These are phyloP conservation scores for Phytophthora constricta DNA, from an alignment of 352 stramenopile species.

Conservation along the genomic window DNA sequence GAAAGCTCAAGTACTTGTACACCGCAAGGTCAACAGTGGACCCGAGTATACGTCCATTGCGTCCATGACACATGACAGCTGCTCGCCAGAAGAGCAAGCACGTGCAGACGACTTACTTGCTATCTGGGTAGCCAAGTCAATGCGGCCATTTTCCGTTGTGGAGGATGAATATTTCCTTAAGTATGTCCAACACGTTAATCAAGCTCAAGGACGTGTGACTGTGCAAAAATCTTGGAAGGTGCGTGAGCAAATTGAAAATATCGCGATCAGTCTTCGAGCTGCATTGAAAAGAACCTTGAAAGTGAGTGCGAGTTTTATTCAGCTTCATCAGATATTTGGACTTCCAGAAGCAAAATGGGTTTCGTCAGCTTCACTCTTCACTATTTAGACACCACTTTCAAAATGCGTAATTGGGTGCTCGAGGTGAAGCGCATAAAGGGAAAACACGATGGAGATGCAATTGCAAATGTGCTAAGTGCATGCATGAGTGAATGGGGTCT, in stretches of 20 bases:
- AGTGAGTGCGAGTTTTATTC: conserved; percentile 9
- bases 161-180: conserved; percentile 10
- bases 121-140: background rate
- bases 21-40: background rate
- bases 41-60: background rate
- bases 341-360: conserved; percentile 1
- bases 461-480: background rate
- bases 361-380: conserved; percentile 13
- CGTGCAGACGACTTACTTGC: background rate
- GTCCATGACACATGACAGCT: background rate
- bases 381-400: background rate
- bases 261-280: background rate
- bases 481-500: conserved; percentile 1
- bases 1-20: background rate
- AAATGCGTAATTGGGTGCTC: conserved; percentile 7
- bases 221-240: background rate
- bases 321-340: conserved; percentile 13
- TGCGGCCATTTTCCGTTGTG: background rate
- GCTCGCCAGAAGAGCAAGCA: background rate
- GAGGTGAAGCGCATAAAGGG: background rate
- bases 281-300: background rate
- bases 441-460: conserved; percentile 5
- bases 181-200: background rate
- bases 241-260: background rate
- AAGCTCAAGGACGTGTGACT: background rate